Conservation (phyloP, 768 basidiomycete species). For the Calocera cornea region DNA sequence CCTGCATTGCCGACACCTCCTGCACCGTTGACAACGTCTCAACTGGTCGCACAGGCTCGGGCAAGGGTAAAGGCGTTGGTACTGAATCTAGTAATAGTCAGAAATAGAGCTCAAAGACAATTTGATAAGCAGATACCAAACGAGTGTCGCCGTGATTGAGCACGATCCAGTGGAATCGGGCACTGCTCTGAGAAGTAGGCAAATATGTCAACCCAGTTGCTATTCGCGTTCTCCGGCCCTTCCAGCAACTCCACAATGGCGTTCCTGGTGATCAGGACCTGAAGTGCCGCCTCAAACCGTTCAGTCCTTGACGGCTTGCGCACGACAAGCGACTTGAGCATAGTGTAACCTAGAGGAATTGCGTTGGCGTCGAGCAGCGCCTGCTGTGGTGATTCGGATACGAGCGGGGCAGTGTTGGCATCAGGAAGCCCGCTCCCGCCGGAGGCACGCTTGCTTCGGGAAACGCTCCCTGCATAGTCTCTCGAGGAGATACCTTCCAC, state of each 20-base stretch:
- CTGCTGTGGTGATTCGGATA: background rate
- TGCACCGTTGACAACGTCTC: background rate
- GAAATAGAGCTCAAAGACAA: background rate
- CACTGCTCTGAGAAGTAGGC: constrained; percentile 57
- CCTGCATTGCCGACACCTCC: background rate
- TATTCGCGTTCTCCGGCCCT: constrained; percentile 71
- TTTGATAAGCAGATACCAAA: background rate
- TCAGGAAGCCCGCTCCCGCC: background rate
- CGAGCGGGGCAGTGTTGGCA: background rate
- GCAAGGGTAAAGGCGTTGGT: background rate
- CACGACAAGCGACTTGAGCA: constrained; percentile 37
- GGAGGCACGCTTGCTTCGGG: background rate
- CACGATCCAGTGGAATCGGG: background rate
- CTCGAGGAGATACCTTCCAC: background rate
- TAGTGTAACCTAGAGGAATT: constrained; percentile 31
- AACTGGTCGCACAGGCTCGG: background rate
- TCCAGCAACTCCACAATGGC: constrained; percentile 69
- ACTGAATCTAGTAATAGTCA: background rate
- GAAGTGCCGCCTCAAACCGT: constrained; percentile 61
- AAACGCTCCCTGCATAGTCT: background rate
- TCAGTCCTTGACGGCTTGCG: constrained; percentile 40
- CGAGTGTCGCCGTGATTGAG: background rate
- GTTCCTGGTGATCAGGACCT: constrained; percentile 76
- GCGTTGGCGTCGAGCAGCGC: constrained; percentile 24
- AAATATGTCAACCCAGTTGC: constrained; percentile 73